Conservation (phyloP, 495 filamentous ascomycete genomes). For the Amphirosellinia nigrospora region DNA sequence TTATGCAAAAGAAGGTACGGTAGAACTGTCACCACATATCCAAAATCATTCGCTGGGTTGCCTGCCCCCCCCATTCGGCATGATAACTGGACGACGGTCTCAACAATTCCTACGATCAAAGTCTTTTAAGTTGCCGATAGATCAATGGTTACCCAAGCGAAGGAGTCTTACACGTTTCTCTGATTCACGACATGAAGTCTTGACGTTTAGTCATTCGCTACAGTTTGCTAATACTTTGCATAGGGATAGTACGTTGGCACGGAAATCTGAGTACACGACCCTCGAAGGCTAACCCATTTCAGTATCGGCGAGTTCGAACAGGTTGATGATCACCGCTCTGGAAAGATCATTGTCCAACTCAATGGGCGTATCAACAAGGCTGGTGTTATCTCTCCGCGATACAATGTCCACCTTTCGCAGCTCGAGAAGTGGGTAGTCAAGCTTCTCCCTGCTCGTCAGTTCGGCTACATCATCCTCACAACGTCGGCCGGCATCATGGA, state of each 20-base stretch:
- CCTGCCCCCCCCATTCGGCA: conserved; percentile 65
- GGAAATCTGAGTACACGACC: background rate
- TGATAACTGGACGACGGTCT: conserved; percentile 99
- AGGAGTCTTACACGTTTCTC: conserved; percentile 94
- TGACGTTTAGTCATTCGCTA: conserved; percentile 91
- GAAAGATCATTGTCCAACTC: conserved; percentile 43
- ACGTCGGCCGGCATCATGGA: conserved; percentile 99
- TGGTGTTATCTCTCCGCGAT: conserved; percentile 97
- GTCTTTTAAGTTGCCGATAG: conserved; percentile 99
- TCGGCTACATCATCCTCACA: conserved; percentile 98
- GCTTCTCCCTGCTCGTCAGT: conserved; percentile 98
- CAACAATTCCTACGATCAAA: conserved; percentile 76
- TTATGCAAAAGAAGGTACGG: conserved; percentile 99
- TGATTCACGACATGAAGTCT: conserved; percentile 69
- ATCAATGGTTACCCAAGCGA: conserved; percentile 63
- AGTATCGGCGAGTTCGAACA: conserved; percentile 98
- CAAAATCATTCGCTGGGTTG: conserved; percentile 6
- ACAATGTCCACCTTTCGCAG: conserved; percentile 96
- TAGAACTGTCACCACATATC: background rate
- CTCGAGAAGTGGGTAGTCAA: conserved; percentile 99
- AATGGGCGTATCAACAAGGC: conserved; percentile 93
- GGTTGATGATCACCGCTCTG: conserved; percentile 98
- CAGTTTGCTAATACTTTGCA: conserved; percentile 65
- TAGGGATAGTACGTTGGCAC: conserved; percentile 69
- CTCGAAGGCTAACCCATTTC: background rate